Conservation (phyloP, 192 early-diverging fungal genomes). For the Gigaspora rosea region DNA sequence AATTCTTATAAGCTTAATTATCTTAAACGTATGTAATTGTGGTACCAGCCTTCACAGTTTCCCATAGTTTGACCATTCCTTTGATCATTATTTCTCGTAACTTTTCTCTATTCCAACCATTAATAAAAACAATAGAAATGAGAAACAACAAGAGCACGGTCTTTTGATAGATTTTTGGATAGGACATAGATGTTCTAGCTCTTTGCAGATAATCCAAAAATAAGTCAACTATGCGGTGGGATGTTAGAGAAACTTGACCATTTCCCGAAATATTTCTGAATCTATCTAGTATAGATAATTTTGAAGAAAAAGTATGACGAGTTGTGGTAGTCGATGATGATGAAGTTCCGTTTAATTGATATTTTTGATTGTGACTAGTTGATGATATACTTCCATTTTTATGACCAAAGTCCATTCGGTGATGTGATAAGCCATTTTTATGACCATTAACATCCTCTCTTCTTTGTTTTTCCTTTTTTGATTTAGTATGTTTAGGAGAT, state of each 20-base stretch:
- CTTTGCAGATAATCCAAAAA: slow-evolving; percentile 1
- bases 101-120: not conserved
- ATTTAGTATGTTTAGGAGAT: not conserved
- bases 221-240: not conserved
- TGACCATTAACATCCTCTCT: not conserved
- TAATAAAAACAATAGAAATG: not conserved
- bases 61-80: slow-evolving; percentile 6
- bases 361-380: not conserved
- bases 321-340: not conserved
- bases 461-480: slow-evolving; percentile 2
- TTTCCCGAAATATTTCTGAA: not conserved
- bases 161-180: not conserved
- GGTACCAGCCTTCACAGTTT: slow-evolving; percentile 26
- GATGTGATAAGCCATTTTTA: not conserved
- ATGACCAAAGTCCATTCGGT: not conserved
- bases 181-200: no score
- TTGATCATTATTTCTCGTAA: not conserved
- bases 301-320: not conserved
- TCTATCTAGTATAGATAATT: not conserved
- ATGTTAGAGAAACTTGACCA: not conserved
- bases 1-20: no score
- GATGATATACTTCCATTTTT: not conserved
- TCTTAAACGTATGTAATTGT: slow-evolving; percentile 5
- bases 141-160: not conserved
- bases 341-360: not conserved